Evolutionary conservation across 1,284 basidiomycete species (phyloP), one percentile per base, ranked within the genome.

Genomic region (Cryptococcus depauperatus): DNA sequence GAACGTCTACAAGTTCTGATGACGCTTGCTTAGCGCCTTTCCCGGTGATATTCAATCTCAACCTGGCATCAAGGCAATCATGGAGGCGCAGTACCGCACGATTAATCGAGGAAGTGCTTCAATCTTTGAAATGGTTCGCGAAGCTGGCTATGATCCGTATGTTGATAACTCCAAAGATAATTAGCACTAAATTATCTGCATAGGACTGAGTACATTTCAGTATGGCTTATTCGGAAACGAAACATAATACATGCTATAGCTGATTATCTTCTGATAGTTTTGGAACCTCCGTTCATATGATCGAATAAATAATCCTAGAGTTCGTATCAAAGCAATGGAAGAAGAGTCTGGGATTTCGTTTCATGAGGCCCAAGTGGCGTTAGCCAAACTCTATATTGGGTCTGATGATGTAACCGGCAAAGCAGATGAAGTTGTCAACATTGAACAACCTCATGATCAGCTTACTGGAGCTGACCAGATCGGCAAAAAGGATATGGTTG

Each of bases 211-310:
- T 52, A 50, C 54, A 88, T 86, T 35, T 66, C 76, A 64, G 82
- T 60, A 26, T 41, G 58, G 40, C 18, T 3, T 10, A 3, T n/a
- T n/a, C n/a, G n/a, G n/a, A n/a, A n/a, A n/a, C n/a, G n/a, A 18
- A 13, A n/a, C 5, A 10, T 23, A 5, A 5, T 10, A 28, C 14
- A 40, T n/a, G 18, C 7, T 8, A 5, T 7, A 25, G 29, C 29
- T 27, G 33, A 46, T 46, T 30, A 46, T 35, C n/a, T 27, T 5
- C 21, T 9, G 2, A 55, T 77, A 83, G 16, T 88, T 93, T 76
- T 95, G 85, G 72, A 88, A 95, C 68, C 75, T 96, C 27, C 78
- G 91, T 33, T 76, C 82, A 2, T 95, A 92, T 66, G 92, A 96
- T 64, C 77, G 91, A 25, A 88, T 96, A 69, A 92, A 92, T 62